Base-by-base conservation (phyloP, 768 basidiomycete genomes). In the Trametes maxima region DNA sequence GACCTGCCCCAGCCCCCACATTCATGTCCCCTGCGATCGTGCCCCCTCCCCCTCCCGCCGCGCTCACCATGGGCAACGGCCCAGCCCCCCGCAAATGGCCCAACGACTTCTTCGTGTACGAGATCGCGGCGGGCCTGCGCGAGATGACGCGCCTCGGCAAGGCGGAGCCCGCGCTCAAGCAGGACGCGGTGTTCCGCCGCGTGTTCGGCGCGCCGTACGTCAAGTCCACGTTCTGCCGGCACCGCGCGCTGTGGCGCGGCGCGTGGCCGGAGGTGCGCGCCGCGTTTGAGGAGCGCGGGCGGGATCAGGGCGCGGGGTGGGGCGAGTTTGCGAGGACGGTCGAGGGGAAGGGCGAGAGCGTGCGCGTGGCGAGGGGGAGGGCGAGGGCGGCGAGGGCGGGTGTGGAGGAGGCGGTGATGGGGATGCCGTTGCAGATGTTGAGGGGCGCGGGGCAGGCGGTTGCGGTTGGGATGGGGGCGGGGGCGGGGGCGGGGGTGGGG, bases 31-130 rank as follows among this genome's bases (percentile, higher is more conserved):
- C 19, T 33, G 28, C 28, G 28, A 19, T 39, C 17, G 37, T 35
- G 65, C 14, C 48, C 48, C 60, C 22, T 28, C 58, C 54, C 55
- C 54, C n/a, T 48, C 63, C 54, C 60, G 71, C 66, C 49, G 63
- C 50, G 65, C 69, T 2, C 54, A 67, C 13, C 54, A 64, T 52
- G 39, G 76, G 24, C 78, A 80, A 47, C 64, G 21, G n/a, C 1
- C 84, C 86, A 2, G 85, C 86, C 2, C 75, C 87, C 28, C 89
- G 88, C 68, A 83, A 86, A 14, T 90, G 88, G 88, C 88, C 88
- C 37, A 88, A 89, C 67, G 88, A 89, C 73, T 88, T 87, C 70
- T 85, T 84, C 10, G 88, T 90, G 21, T 80, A 78, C 51, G 87
- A 89, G 69, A 77, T 89, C 57, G 80, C 86, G 1, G 69, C 72